phyloP scores from a whole-genome alignment of 2,329 filamentous ascomycete genomes.

The Fusarium chlamydosporum region DNA sequence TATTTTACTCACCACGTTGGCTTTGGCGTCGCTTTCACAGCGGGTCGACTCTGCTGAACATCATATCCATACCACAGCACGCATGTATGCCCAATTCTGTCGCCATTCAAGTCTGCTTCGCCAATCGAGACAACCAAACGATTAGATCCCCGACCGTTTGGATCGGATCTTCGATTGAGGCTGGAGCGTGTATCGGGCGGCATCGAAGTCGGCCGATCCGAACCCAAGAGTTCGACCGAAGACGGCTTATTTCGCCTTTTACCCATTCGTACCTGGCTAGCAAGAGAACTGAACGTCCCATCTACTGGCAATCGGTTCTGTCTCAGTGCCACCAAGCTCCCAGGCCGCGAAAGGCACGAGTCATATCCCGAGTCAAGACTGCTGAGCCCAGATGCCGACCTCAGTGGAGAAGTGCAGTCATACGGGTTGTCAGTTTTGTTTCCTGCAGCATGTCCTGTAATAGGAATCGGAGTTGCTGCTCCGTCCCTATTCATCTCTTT shows the following conservation, averaged over 20 bases:
- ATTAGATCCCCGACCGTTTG: constrained; percentile 14
- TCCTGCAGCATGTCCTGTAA: constrained; percentile 32
- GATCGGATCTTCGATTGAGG: constrained; percentile 18
- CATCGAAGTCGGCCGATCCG: constrained; percentile 35
- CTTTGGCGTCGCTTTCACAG: constrained; percentile 40
- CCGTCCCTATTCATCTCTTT: constrained; percentile 27
- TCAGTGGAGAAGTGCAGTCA: constrained; percentile 43
- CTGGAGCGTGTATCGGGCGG: constrained; percentile 11
- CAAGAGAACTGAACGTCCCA: constrained; percentile 27
- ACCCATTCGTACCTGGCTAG: constrained; percentile 34
- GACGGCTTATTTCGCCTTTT: constrained; percentile 41
- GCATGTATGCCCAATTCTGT: constrained; percentile 44
- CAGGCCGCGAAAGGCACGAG: constrained; percentile 45
- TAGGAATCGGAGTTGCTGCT: constrained; percentile 45
- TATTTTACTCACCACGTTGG: constrained; percentile 47
- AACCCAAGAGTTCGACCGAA: constrained; percentile 38
- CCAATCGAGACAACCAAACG: constrained; percentile 35
- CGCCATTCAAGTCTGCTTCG: constrained; percentile 41
- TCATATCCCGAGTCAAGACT: constrained; percentile 50
- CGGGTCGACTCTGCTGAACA: constrained; percentile 44
- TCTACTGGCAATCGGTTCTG: constrained; percentile 41
- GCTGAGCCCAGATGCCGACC: constrained; percentile 43
- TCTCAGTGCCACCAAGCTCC: constrained; percentile 39
- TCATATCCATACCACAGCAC: constrained; percentile 49
- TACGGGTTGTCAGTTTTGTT: constrained; percentile 30